A percentile compares a stretch with the other conserved stretches of the same genome.
Conservation (phyloP, 768 basidiomycete species). For the Boletus vinaceobasis region DNA sequence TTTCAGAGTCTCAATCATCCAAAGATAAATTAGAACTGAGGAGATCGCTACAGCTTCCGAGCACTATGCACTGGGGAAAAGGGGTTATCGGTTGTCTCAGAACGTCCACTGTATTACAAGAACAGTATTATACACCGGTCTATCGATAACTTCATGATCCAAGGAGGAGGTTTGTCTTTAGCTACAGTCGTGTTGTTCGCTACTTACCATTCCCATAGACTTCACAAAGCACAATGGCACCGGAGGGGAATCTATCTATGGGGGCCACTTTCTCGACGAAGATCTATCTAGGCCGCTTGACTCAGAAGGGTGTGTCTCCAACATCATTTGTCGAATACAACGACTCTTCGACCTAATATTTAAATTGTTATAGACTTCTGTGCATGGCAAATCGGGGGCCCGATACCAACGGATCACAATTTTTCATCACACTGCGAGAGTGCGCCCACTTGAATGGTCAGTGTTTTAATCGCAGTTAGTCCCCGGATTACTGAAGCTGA, state of each 20-base stretch:
- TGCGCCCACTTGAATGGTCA: slow-evolving; percentile 73
- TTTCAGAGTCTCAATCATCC: neutral
- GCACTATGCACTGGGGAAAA: slow-evolving; percentile 84
- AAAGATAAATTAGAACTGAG: slow-evolving; percentile 8
- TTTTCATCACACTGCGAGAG: slow-evolving; percentile 77
- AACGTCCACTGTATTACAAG: slow-evolving; percentile 81
- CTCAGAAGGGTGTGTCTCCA: slow-evolving; percentile 49
- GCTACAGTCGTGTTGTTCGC: neutral
- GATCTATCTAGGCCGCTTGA: slow-evolving; percentile 63
- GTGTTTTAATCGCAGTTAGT: slow-evolving; percentile 1
- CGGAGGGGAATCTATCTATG: slow-evolving; percentile 83
- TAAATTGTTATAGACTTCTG: slow-evolving; percentile 47
- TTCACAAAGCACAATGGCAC: slow-evolving; percentile 77
- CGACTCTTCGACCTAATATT: neutral
- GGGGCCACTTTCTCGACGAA: slow-evolving; percentile 73
- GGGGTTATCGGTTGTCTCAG: slow-evolving; percentile 60
- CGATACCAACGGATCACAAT: slow-evolving; percentile 84
- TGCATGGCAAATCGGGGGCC: slow-evolving; percentile 91
- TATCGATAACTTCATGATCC: slow-evolving; percentile 77
- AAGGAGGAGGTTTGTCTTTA: slow-evolving; percentile 60
- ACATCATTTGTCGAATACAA: neutral
- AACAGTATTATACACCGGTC: slow-evolving; percentile 74
- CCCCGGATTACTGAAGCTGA: slow-evolving; percentile 2
- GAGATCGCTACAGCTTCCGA: slow-evolving; percentile 57
- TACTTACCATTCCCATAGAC: slow-evolving; percentile 39